Base-by-base conservation (phyloP, 1,139 yeast species). In the Protomyces inouyei region DNA sequence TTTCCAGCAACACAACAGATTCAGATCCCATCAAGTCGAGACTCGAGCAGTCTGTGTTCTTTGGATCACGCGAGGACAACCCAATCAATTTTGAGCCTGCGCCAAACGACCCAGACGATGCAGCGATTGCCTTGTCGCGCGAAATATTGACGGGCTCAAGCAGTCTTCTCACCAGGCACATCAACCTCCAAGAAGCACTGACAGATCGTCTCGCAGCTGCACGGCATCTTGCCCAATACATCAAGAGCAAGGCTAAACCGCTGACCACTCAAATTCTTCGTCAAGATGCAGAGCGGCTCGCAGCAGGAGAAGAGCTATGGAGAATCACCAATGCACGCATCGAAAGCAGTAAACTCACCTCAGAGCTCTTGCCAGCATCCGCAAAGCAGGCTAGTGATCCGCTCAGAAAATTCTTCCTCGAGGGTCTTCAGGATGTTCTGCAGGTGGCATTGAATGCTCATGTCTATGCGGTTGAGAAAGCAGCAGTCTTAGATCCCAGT, bases 21-120 rank as follows among this genome's bases (percentile, higher is more conserved):
- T 51, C 64, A n/a, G 69, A 69, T 8, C 68, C 69, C 18, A 60
- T 55, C 35, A 66, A 65, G 53, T 66, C 65, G 55, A 69, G 64
- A 57, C 82, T 91, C 35, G 95, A 87, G 70, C 97, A 91, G 74
- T 96, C 90, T 0, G 83, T 91, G 0, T 87, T 85, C 70, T 86
- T 80, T 70, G 79, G 82, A 0, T 78, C 32, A n/a, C 52, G 67
- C 18, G 56, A 45, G 38, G 71, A 61, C 70, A 83, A 77, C 59
- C 87, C 83, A 66, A 72, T 91, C 35, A 83, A 84, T 53, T 90
- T 89, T 73, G 23, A 35, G 36, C 61, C 63, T 21, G 59, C 60
- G 21, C 64, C 53, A 5, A 18, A 45, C 3, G 60, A 60, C 14
- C 14, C 57, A 16, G 69, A 64, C 23, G 52, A 54, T 14, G 56